phyloP scores from a whole-genome alignment of 371 early-diverging fungal species.

The Actinomucor elegans region DNA sequence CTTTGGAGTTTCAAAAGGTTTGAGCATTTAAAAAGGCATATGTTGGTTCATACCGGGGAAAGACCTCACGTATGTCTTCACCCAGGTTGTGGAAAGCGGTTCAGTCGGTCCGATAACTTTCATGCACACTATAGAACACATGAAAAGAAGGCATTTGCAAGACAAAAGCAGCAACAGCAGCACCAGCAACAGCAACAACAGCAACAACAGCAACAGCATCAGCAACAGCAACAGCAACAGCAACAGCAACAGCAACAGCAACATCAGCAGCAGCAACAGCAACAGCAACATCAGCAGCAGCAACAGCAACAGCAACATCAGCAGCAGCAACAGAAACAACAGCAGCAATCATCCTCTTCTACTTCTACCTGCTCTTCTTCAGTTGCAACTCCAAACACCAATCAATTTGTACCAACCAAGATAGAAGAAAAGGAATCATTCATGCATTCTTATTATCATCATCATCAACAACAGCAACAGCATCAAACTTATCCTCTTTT shows the following conservation, averaged over 20 bases:
- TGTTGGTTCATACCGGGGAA: conserved; percentile 70
- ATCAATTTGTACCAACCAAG: conserved; percentile 5
- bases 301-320: conserved; percentile 19
- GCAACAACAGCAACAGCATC: conserved; percentile 16
- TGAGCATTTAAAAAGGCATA: conserved; percentile 86
- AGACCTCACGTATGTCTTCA: conserved; percentile 67
- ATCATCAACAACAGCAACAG: too few relatives aligned
- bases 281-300: conserved; percentile 20
- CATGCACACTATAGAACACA: conserved; percentile 63
- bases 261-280: conserved; percentile 9
- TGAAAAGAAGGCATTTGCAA: conserved; percentile 37
- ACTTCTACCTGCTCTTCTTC: conserved; percentile 2
- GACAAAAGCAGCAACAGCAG: conserved; percentile 27
- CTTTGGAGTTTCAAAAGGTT: conserved; percentile 73
- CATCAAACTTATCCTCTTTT: conserved; percentile 16
- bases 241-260: conserved; percentile 28
- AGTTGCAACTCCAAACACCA: conserved; percentile 1
- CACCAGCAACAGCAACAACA: conserved; percentile 5
- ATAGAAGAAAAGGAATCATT: conserved; percentile 13
- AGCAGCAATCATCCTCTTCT: conserved; percentile 6
- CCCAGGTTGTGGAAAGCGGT: conserved; percentile 70
- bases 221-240: not conserved
- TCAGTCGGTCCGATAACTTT: conserved; percentile 78
- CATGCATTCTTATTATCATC: conserved; percentile 8
- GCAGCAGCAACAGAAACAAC: not conserved